phyloP scores from a whole-genome alignment of 2,329 filamentous ascomycete species.

The Claviceps africana region DNA sequence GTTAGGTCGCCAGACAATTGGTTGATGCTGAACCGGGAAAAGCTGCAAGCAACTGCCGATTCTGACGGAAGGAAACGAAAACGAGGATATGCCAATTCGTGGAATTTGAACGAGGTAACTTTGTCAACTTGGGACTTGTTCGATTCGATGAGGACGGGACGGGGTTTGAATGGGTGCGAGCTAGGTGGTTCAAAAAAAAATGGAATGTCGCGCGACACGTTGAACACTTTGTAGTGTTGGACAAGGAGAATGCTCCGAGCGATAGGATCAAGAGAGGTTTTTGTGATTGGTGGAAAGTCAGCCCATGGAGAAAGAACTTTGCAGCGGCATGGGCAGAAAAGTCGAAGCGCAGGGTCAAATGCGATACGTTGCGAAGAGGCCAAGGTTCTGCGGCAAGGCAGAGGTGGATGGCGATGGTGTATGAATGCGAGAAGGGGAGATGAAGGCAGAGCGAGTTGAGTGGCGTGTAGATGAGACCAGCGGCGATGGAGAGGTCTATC shows the following conservation, averaged over 20 bases:
- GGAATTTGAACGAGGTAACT: neutral
- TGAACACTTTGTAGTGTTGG: neutral
- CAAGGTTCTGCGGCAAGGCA: slow-evolving; percentile 1
- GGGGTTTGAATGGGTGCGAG: neutral
- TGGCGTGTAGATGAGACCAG: neutral
- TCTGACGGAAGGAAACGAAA: neutral
- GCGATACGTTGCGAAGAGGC: neutral
- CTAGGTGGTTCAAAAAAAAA: neutral
- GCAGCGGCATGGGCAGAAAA: neutral
- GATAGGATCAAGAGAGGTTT: neutral
- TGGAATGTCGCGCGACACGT: neutral
- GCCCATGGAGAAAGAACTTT: neutral
- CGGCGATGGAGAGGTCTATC: neutral
- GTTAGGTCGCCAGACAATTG: neutral
- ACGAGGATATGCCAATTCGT: neutral
- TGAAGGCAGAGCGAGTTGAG: neutral
- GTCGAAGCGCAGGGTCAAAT: neutral
- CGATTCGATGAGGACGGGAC: neutral
- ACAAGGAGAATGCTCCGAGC: neutral
- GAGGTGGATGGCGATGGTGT: slow-evolving; percentile 2
- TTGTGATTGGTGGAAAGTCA: neutral
- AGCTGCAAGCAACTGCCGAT: neutral
- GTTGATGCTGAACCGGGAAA: neutral
- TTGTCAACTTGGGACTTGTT: neutral
- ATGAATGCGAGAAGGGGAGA: slow-evolving; percentile 1